Evolutionary conservation across 768 basidiomycete species (phyloP).

Genomic region (Cystofilobasidium capitatum): DNA sequence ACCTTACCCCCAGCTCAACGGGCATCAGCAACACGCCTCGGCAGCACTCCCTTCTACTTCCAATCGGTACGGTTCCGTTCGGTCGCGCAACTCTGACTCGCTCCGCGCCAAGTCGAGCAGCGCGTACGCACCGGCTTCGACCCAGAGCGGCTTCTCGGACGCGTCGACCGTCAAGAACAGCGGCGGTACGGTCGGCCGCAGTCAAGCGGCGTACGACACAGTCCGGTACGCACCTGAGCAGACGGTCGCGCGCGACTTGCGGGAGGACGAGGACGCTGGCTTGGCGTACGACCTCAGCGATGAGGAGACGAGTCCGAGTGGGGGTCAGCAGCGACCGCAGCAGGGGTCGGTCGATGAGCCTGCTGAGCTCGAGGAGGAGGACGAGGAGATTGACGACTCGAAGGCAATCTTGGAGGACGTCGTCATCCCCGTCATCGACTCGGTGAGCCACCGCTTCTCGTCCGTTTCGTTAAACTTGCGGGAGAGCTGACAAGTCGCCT

Average conservation of each 20-base stretch:
- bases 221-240: constrained; percentile 1
- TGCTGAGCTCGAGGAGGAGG: constrained; percentile 27
- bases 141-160: constrained; percentile 3
- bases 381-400: constrained; percentile 31
- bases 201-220: background rate
- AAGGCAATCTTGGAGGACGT: constrained; percentile 89
- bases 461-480: background rate
- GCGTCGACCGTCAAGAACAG: constrained; percentile 2
- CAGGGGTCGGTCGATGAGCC: constrained; percentile 1
- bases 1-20: background rate
- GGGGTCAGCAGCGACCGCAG: background rate
- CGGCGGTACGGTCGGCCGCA: background rate
- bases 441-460: constrained; percentile 49
- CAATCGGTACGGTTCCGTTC: constrained; percentile 4
- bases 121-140: background rate
- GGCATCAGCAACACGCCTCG: constrained; percentile 1
- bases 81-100: background rate
- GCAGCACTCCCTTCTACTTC: background rate
- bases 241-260: background rate
- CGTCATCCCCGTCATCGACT: constrained; percentile 88
- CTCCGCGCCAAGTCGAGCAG: background rate
- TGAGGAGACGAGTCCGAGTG: background rate
- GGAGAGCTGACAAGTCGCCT: background rate
- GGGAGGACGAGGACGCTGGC: background rate
- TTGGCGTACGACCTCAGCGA: constrained; percentile 15